phyloP scores from a whole-genome alignment of 805 yeast genomes.

The Dipodascus geniculatus region DNA sequence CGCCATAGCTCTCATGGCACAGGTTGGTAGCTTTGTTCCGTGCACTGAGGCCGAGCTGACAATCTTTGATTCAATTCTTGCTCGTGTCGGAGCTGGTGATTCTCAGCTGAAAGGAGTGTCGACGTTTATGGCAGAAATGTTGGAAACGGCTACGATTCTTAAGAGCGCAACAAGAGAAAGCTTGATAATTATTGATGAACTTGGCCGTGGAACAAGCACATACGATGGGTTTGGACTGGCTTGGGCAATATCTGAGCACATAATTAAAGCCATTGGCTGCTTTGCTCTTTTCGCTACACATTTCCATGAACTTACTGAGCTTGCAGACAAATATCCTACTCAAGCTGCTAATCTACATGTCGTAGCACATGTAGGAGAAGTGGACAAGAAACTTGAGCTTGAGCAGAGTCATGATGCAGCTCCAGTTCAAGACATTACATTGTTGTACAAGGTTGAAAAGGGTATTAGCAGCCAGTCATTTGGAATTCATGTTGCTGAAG shows the following conservation, averaged over 20 bases:
- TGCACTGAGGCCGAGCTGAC: constrained; percentile 65
- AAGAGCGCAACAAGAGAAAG: constrained; percentile 70
- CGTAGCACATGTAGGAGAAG: constrained; percentile 71
- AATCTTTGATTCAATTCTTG: constrained; percentile 81
- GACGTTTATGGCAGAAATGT: constrained; percentile 94
- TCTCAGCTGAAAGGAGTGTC: constrained; percentile 95
- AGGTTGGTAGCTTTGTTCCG: constrained; percentile 84
- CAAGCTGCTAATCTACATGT: constrained; percentile 76
- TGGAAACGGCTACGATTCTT: constrained; percentile 81
- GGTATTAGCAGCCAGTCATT: constrained; percentile 95
- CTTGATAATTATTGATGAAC: constrained; percentile 81
- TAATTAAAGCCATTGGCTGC: constrained; percentile 57
- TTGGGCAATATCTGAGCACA: constrained; percentile 87
- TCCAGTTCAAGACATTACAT: constrained; percentile 56
- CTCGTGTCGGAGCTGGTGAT: constrained; percentile 98
- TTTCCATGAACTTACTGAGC: constrained; percentile 86
- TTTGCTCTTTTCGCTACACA: constrained; percentile 93
- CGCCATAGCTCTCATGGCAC: constrained; percentile 75
- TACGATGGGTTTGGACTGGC: constrained; percentile 98
- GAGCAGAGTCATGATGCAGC: constrained; percentile 16
- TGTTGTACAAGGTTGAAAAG: constrained; percentile 85
- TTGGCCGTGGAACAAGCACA: constrained; percentile 89
- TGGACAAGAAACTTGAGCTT: constrained; percentile 22
- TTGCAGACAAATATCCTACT: constrained; percentile 44
- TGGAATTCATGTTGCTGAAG: constrained; percentile 96